Percentiles rank a stretch among this genome's conserved stretches.
phyloP scores from a whole-genome alignment of 164 flowering plant genomes.

The Vitis vinifera region DNA sequence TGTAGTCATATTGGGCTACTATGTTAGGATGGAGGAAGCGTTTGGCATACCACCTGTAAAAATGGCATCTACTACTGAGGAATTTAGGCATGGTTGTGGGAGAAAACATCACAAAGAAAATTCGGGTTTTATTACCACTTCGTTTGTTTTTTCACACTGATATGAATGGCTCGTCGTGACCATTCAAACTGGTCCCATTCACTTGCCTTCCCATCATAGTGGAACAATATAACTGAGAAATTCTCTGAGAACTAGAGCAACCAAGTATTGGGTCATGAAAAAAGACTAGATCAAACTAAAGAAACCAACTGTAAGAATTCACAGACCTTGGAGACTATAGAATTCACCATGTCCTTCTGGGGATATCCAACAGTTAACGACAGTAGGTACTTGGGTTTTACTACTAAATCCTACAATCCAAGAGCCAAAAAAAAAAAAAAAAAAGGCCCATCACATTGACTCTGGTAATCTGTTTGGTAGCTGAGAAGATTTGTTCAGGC shows the following conservation, averaged over 20 bases:
- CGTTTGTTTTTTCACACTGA: conserved; percentile 26
- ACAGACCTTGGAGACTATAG: conserved; percentile 17
- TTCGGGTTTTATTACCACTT: conserved; percentile 25
- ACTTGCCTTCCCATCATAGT: conserved; percentile 33
- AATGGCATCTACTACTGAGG: too few relatives aligned
- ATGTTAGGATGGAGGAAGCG: conserved; percentile 29
- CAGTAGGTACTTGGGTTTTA: conserved; percentile 21
- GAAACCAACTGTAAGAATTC: not conserved
- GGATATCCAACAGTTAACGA: conserved; percentile 21
- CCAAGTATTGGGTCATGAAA: not conserved
- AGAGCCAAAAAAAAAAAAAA: too few relatives aligned
- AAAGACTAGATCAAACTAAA: not conserved
- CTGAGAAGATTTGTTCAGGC: too few relatives aligned
- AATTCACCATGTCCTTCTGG: conserved; percentile 20
- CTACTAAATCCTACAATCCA: conserved; percentile 12
- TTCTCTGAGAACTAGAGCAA: conserved; percentile 27
- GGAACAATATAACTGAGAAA: conserved; percentile 28
- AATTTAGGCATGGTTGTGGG: too few relatives aligned
- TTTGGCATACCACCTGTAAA: conserved; percentile 30
- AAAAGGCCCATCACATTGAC: too few relatives aligned
- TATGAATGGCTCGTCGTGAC: conserved; percentile 33
- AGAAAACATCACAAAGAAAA: not conserved
- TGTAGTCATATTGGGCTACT: conserved; percentile 25
- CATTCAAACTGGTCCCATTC: conserved; percentile 39
- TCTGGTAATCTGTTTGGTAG: too few relatives aligned